Conservation (phyloP, 257 asterid genomes). For the Mitragyna speciosa region DNA sequence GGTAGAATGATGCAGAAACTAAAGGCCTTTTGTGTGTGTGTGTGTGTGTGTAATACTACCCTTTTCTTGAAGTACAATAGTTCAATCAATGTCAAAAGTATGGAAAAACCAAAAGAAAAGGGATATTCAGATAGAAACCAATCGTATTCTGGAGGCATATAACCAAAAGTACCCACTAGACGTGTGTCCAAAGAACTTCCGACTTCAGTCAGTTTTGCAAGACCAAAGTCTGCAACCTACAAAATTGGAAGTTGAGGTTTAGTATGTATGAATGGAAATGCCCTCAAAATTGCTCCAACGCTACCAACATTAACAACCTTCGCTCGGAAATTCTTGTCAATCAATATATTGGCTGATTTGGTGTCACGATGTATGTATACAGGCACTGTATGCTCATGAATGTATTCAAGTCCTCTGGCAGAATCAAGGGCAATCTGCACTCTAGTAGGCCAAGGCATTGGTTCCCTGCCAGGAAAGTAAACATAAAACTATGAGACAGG, state of each 20-base stretch:
- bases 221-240: constrained; percentile 93
- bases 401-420: constrained; percentile 94
- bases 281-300: not conserved
- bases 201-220: constrained; percentile 69
- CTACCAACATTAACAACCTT: constrained; percentile 42
- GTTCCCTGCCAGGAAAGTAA: constrained; percentile 40
- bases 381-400: constrained; percentile 89
- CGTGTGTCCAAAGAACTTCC: constrained; percentile 80
- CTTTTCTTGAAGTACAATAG: no score
- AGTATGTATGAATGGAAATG: not conserved
- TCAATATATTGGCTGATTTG: constrained; percentile 77
- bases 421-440: constrained; percentile 88
- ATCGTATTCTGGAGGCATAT: constrained; percentile 86
- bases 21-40: no score
- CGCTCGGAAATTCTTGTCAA: constrained; percentile 70
- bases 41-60: no score
- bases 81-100: no score
- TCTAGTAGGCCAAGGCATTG: constrained; percentile 69
- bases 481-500: not conserved
- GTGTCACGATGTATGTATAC: constrained; percentile 84
- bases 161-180: constrained; percentile 84
- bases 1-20: no score
- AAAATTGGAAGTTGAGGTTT: constrained; percentile 11
- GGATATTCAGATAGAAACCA: not conserved
- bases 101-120: no score